phyloP scores from a whole-genome alignment of 1,284 basidiomycete species.

The Mrakiaceae sp. region DNA sequence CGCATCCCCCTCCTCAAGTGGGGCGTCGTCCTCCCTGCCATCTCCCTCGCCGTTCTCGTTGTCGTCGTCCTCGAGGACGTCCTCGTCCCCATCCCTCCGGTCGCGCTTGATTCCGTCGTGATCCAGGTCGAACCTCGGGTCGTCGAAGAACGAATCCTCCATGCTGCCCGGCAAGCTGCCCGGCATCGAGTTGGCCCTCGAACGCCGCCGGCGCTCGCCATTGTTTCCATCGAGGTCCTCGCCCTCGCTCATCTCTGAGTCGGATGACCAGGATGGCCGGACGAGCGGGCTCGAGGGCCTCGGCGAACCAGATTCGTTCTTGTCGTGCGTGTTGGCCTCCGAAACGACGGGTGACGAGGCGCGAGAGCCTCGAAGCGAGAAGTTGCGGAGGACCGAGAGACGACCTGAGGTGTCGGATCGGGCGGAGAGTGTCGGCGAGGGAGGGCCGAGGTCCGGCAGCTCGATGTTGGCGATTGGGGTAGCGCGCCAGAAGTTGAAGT shows the following conservation, averaged over 20 bases:
- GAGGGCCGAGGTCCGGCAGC: slow-evolving; percentile 79
- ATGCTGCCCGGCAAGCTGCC: slow-evolving; percentile 48
- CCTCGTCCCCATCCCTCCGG: slow-evolving; percentile 27
- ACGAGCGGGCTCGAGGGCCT: slow-evolving; percentile 35
- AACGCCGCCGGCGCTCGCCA: slow-evolving; percentile 32
- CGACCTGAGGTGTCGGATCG: slow-evolving; percentile 72
- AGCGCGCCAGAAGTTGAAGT: slow-evolving; percentile 93
- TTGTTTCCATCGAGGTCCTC: slow-evolving; percentile 39
- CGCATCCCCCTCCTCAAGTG: slow-evolving; percentile 21
- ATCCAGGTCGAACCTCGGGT: slow-evolving; percentile 19
- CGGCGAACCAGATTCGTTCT: slow-evolving; percentile 32
- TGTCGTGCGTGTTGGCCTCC: slow-evolving; percentile 34
- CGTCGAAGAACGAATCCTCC: slow-evolving; percentile 22
- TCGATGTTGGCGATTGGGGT: slow-evolving; percentile 59
- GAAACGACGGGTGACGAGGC: slow-evolving; percentile 28
- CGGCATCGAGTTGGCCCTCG: slow-evolving; percentile 61
- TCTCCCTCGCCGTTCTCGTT: slow-evolving; percentile 24
- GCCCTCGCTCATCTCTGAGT: slow-evolving; percentile 25
- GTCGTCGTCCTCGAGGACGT: slow-evolving; percentile 29
- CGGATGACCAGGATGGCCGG: slow-evolving; percentile 27
- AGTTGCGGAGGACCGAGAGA: slow-evolving; percentile 66
- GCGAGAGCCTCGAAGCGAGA: slow-evolving; percentile 49
- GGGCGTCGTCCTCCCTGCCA: slow-evolving; percentile 24
- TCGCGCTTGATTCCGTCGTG: slow-evolving; percentile 6
- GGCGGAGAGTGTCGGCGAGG: slow-evolving; percentile 83